These are phyloP conservation scores for Tylopilus balloui DNA, from an alignment of 768 basidiomycete genomes.

Conservation along the genomic window DNA sequence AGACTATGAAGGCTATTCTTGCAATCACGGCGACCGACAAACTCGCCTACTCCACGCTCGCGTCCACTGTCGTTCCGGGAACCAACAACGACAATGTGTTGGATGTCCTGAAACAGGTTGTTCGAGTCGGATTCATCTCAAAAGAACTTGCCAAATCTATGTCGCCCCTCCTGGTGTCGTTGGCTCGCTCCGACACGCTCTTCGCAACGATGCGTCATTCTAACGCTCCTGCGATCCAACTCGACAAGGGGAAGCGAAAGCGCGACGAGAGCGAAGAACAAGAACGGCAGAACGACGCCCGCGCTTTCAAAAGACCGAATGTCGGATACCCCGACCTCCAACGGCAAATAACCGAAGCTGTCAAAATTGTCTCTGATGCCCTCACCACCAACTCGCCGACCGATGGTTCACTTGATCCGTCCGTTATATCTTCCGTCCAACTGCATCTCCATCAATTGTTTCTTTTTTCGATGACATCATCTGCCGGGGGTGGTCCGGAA, in stretches of 20 bases:
- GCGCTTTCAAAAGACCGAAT: conserved; percentile 43
- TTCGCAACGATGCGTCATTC: conserved; percentile 65
- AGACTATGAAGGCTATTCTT: conserved; percentile 63
- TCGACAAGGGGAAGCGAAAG: conserved; percentile 74
- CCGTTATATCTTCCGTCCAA: conserved; percentile 66
- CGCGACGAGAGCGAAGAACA: conserved; percentile 47
- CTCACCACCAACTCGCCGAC: conserved; percentile 37
- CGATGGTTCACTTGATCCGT: conserved; percentile 46
- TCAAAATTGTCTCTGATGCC: conserved; percentile 50
- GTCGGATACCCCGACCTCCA: conserved; percentile 46
- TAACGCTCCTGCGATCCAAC: conserved; percentile 55
- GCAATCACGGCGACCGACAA: conserved; percentile 52
- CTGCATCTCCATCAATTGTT: conserved; percentile 72
- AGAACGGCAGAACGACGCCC: conserved; percentile 25
- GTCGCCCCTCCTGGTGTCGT: conserved; percentile 56
- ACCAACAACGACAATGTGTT: conserved; percentile 45
- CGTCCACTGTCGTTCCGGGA: conserved; percentile 47
- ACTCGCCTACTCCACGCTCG: conserved; percentile 51
- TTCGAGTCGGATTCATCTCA: conserved; percentile 43
- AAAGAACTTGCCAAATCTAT: conserved; percentile 53
- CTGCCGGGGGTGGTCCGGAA: conserved; percentile 46
- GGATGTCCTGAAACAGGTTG: conserved; percentile 49
- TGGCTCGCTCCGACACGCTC: conserved; percentile 61
- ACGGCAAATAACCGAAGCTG: conserved; percentile 55
- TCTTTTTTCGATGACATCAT: conserved; percentile 72